phyloP scores from a whole-genome alignment of 2,329 filamentous ascomycete genomes.

The Talaromyces sp. region DNA sequence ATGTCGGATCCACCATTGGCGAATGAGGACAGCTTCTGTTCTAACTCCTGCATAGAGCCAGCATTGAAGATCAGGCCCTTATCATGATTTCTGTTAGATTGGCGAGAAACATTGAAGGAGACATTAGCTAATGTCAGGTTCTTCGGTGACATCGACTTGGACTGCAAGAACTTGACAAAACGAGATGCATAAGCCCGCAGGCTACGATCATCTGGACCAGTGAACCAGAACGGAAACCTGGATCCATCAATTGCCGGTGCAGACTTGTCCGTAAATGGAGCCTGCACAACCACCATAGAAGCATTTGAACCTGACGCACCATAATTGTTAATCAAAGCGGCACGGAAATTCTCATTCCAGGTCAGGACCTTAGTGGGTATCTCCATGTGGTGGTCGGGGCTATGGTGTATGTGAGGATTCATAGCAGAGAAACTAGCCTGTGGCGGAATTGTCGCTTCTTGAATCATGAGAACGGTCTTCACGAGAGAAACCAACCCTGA shows the following conservation, averaged over 20 bases:
- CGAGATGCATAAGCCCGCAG: not conserved
- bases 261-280: slow-evolving; percentile 18
- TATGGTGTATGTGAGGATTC: slow-evolving; percentile 19
- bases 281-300: slow-evolving; percentile 24
- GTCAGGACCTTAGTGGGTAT: slow-evolving; percentile 12
- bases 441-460: slow-evolving; percentile 27
- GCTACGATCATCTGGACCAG: not conserved
- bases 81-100: not conserved
- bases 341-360: slow-evolving; percentile 11
- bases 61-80: slow-evolving; percentile 22
- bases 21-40: not conserved
- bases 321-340: slow-evolving; percentile 28
- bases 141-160: not conserved
- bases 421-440: slow-evolving; percentile 25
- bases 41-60: slow-evolving; percentile 18
- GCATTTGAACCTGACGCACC: slow-evolving; percentile 27
- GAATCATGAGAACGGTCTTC: slow-evolving; percentile 32
- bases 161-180: not conserved
- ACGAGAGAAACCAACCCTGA: slow-evolving; percentile 25
- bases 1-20: not conserved
- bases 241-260: not conserved
- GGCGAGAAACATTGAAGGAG: not conserved
- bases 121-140: not conserved
- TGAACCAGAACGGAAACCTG: slow-evolving; percentile 2
- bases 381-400: slow-evolving; percentile 15